phyloP scores from a whole-genome alignment of 1,284 basidiomycete species.

The Malassezia dermatis region DNA sequence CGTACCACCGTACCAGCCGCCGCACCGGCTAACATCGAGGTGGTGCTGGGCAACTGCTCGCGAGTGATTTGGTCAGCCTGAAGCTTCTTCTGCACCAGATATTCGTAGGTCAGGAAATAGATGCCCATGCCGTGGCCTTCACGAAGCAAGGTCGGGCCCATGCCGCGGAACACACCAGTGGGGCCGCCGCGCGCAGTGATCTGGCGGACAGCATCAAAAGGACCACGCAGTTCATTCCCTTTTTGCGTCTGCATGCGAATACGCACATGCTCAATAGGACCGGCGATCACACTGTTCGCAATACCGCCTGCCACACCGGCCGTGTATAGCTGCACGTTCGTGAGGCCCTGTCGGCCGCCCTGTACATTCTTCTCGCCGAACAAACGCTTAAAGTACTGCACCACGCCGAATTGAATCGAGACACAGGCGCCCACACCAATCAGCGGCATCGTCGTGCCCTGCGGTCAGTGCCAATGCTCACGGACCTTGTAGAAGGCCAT shows the following conservation, averaged over 20 bases:
- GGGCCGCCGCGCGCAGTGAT: conserved; percentile 53
- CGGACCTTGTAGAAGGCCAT: conserved; percentile 90
- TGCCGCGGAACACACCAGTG: conserved; percentile 78
- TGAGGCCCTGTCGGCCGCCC: conserved; percentile 49
- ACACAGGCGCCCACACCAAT: conserved; percentile 90
- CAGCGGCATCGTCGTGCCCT: conserved; percentile 86
- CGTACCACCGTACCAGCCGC: conserved; percentile 26
- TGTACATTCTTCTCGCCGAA: conserved; percentile 53
- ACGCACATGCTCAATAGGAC: conserved; percentile 93
- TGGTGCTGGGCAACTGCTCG: conserved; percentile 25
- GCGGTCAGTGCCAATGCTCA: background rate
- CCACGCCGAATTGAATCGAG: conserved; percentile 87
- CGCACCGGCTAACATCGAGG: conserved; percentile 39
- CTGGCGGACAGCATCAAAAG: conserved; percentile 24
- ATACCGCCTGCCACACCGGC: conserved; percentile 76
- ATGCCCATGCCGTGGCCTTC: conserved; percentile 55
- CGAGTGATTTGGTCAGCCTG: conserved; percentile 36
- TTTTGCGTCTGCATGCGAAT: conserved; percentile 58
- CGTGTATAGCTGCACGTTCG: conserved; percentile 60
- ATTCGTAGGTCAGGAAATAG: conserved; percentile 78
- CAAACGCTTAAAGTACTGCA: conserved; percentile 78
- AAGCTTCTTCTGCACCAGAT: conserved; percentile 71
- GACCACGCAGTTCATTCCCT: conserved; percentile 48
- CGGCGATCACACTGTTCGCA: conserved; percentile 82
- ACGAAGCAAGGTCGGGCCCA: conserved; percentile 75